A percentile compares a stretch with the other conserved stretches of the same genome.
These are phyloP conservation scores for Capsella rubella DNA, from an alignment of 441 rosid species.

Conservation along the genomic window DNA sequence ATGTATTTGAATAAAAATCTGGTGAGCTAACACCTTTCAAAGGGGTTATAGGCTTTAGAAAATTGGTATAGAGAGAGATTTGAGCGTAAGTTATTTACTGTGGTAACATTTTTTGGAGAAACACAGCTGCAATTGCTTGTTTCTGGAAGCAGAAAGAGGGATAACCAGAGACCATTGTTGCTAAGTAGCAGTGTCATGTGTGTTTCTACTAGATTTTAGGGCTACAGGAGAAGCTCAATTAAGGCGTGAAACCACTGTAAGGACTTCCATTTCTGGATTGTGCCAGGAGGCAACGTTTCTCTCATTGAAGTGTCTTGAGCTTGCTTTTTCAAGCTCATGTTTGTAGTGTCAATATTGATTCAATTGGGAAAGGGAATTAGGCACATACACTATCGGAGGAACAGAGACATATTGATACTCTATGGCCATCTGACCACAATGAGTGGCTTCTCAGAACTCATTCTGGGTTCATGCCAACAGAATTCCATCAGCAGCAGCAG, in stretches of 20 bases:
- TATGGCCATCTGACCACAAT: slow-evolving; percentile 54
- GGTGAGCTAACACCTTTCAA: slow-evolving; percentile 27
- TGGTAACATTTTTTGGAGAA: slow-evolving; percentile 24
- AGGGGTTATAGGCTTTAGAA: slow-evolving; percentile 32
- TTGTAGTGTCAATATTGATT: slow-evolving; percentile 39
- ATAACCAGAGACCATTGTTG: slow-evolving; percentile 7
- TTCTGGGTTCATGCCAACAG: slow-evolving; percentile 51
- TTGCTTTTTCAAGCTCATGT: slow-evolving; percentile 16
- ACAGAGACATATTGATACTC: slow-evolving; percentile 52
- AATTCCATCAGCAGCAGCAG: slow-evolving; percentile 60
- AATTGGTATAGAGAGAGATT: slow-evolving; percentile 28
- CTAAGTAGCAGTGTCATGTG: slow-evolving; percentile 19
- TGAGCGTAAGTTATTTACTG: slow-evolving; percentile 14
- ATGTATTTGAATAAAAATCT: slow-evolving; percentile 5
- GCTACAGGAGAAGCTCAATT: slow-evolving; percentile 21
- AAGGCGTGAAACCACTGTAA: slow-evolving; percentile 15
- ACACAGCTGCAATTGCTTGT: slow-evolving; percentile 13
- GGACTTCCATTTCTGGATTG: slow-evolving; percentile 6
- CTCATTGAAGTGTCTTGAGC: slow-evolving; percentile 6
- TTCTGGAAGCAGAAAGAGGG: slow-evolving; percentile 1
- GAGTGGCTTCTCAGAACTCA: slow-evolving; percentile 53
- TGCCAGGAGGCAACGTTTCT: slow-evolving; percentile 23
- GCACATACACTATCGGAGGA: slow-evolving; percentile 46
- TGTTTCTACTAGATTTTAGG: slow-evolving; percentile 13
- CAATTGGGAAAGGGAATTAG: slow-evolving; percentile 52